phyloP scores from a whole-genome alignment of 208 protist genomes.

The Balamuthia mandrillaris region DNA sequence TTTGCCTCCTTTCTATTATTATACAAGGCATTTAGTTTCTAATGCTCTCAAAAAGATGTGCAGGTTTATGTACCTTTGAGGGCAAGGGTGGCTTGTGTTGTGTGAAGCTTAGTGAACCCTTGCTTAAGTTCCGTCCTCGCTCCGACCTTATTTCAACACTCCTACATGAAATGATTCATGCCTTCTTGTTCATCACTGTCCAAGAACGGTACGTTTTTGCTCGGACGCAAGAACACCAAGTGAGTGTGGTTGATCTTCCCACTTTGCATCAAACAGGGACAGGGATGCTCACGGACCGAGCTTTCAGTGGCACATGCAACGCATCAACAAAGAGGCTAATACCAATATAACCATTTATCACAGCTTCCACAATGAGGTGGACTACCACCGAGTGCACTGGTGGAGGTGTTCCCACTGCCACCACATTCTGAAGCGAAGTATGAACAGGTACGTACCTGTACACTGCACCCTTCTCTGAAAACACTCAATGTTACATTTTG shows the following conservation, averaged over 20 bases:
- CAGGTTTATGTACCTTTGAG: conserved; percentile 44
- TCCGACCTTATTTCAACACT: conserved; percentile 48
- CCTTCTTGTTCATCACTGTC: conserved; percentile 40
- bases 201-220: not conserved
- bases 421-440: conserved; percentile 27
- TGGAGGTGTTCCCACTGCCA: conserved; percentile 42
- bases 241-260: no score
- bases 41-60: conserved; percentile 30
- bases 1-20: not conserved
- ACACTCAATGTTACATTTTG: not conserved
- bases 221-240: no score
- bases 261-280: not conserved
- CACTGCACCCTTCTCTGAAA: not conserved
- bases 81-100: conserved; percentile 39
- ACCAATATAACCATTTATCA: conserved; percentile 49
- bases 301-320: conserved; percentile 46
- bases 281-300: conserved; percentile 36
- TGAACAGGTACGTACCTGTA: not conserved
- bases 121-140: conserved; percentile 45
- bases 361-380: conserved; percentile 45
- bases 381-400: conserved; percentile 28
- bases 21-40: not conserved
- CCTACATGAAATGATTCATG: conserved; percentile 57
- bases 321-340: conserved; percentile 21
- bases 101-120: conserved; percentile 27